Percentiles rank a stretch among this genome's conserved stretches.
phyloP scores from a whole-genome alignment of 2,329 filamentous ascomycete species.

The Colletotrichum eremochloae region DNA sequence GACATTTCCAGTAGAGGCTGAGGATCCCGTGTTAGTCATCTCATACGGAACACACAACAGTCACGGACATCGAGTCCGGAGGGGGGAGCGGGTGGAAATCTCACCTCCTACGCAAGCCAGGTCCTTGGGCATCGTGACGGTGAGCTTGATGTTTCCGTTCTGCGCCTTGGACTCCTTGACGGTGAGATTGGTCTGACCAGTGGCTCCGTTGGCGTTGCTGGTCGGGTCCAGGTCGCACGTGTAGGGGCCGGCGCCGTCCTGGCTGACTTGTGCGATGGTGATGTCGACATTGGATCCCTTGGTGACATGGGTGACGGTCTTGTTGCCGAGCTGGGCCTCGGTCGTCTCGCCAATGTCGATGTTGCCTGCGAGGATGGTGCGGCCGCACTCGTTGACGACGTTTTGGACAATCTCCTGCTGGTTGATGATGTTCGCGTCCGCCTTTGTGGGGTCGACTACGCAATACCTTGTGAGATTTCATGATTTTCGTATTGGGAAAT shows the following conservation, averaged over 20 bases:
- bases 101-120: slow-evolving; percentile 65
- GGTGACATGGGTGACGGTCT: slow-evolving; percentile 63
- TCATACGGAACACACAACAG: neutral
- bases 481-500: slow-evolving; percentile 60
- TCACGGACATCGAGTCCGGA: neutral
- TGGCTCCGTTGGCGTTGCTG: slow-evolving; percentile 59
- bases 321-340: slow-evolving; percentile 62
- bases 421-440: slow-evolving; percentile 74
- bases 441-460: slow-evolving; percentile 73
- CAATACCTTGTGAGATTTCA: slow-evolving; percentile 69
- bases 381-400: slow-evolving; percentile 71
- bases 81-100: neutral
- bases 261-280: slow-evolving; percentile 66
- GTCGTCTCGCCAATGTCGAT: slow-evolving; percentile 72
- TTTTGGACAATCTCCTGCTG: slow-evolving; percentile 66
- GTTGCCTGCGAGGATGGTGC: slow-evolving; percentile 71
- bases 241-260: slow-evolving; percentile 68
- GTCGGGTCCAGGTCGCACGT: slow-evolving; percentile 66
- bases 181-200: slow-evolving; percentile 60
- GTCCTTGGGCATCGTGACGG: slow-evolving; percentile 64
- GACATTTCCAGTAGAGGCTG: slow-evolving; percentile 68
- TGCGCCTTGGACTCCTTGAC: slow-evolving; percentile 70
- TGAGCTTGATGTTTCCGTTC: slow-evolving; percentile 68
- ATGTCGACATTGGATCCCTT: slow-evolving; percentile 60
- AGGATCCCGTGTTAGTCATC: slow-evolving; percentile 15